These are phyloP conservation scores for Inga leiocalycina DNA, from an alignment of 306 rosid species.

Conservation along the genomic window DNA sequence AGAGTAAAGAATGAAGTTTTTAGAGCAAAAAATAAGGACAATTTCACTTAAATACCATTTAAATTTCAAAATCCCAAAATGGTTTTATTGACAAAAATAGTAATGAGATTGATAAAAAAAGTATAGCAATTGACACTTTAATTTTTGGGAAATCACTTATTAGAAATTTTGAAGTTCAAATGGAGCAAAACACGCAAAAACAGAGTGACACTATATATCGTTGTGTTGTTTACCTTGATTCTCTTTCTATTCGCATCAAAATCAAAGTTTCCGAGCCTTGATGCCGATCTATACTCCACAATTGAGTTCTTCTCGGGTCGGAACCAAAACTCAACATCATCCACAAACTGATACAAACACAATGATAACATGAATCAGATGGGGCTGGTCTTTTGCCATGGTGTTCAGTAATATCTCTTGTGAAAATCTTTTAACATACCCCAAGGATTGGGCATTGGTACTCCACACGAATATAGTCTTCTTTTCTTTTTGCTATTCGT, in stretches of 20 bases:
- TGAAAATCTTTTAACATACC: slow-evolving; percentile 44
- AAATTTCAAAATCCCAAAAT: no score
- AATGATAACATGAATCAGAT: background rate
- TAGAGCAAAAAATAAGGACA: no score
- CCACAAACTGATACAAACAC: slow-evolving; percentile 62
- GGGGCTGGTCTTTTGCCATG: slow-evolving; percentile 1
- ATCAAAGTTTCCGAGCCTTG: slow-evolving; percentile 82
- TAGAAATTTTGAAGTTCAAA: no score
- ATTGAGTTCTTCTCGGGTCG: slow-evolving; percentile 65
- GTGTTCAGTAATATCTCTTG: background rate
- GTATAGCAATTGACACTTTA: no score
- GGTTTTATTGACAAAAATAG: no score
- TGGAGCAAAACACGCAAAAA: background rate
- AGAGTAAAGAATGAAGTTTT: no score
- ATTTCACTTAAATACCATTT: no score
- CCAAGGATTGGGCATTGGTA: slow-evolving; percentile 77
- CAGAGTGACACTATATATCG: background rate
- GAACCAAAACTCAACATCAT: slow-evolving; percentile 96
- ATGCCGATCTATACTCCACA: slow-evolving; percentile 90
- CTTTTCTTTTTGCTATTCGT: slow-evolving; percentile 64
- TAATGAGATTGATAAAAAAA: no score
- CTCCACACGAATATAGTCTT: slow-evolving; percentile 78
- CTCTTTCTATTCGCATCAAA: slow-evolving; percentile 86
- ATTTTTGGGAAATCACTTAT: no score
- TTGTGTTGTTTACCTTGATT: slow-evolving; percentile 62